These are phyloP conservation scores for Bolboschoenoplectus hybrid DNA, from an alignment of 202 grass and related monocot genomes.

Conservation along the genomic window DNA sequence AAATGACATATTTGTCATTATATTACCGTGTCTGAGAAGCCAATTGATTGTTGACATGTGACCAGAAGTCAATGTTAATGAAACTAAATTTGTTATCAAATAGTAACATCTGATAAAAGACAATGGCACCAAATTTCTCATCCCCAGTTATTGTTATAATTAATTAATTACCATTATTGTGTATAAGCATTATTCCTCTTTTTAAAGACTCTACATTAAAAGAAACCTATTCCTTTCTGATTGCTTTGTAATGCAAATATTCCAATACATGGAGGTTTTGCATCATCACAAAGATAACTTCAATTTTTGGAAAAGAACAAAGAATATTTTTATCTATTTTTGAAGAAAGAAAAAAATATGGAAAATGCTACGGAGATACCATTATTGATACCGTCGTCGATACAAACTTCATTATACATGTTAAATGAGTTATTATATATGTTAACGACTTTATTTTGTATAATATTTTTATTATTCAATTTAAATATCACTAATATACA, in stretches of 20 bases:
- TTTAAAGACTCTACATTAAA: background rate
- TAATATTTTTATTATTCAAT: too few relatives aligned
- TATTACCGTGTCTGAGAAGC: background rate
- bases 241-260: background rate
- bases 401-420: too few relatives aligned
- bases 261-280: background rate
- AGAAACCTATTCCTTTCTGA: background rate
- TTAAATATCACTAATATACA: too few relatives aligned
- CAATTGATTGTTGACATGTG: background rate
- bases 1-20: background rate
- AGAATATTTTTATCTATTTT: background rate
- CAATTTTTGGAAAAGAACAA: slow-evolving; percentile 2
- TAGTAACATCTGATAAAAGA: slow-evolving; percentile 2
- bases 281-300: slow-evolving; percentile 13
- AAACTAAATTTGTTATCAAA: background rate
- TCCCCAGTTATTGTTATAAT: background rate
- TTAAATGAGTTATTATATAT: too few relatives aligned
- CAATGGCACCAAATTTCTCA: background rate
- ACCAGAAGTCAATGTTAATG: background rate
- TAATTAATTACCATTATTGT: background rate
- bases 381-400: too few relatives aligned
- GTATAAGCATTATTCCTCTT: background rate
- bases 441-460: too few relatives aligned
- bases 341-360: background rate
- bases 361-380: background rate